Conservation (phyloP, 2,329 filamentous ascomycete genomes). For the Purpureocillium lavendulum region DNA sequence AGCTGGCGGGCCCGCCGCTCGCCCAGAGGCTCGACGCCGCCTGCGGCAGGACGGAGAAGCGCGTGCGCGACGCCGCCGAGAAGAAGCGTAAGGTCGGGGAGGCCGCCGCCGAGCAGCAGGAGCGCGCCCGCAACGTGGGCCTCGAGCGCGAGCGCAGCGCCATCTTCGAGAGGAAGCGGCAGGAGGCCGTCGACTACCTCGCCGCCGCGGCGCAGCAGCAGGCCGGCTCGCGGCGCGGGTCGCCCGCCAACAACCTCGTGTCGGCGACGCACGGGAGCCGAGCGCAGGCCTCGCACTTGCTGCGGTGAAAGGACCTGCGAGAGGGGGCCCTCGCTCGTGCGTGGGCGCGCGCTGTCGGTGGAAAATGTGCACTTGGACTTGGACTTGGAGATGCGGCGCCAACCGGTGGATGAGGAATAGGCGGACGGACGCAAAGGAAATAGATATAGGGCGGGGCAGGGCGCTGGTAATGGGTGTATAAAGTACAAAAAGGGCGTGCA, state of each 20-base stretch:
- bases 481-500: no score
- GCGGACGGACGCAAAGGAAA: no score
- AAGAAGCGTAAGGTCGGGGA: conserved; percentile 31
- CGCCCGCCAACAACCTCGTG: conserved; percentile 17
- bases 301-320: no score
- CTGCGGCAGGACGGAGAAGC: conserved; percentile 36
- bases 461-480: no score
- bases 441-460: no score
- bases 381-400: no score
- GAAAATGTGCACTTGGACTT: no score
- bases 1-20: conserved; percentile 27
- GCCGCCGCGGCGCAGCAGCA: conserved; percentile 14
- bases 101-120: conserved; percentile 34
- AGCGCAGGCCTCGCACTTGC: conserved; percentile 6
- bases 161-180: conserved; percentile 39
- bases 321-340: no score
- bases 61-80: conserved; percentile 29
- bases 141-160: conserved; percentile 40
- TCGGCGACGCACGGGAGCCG: conserved; percentile 9
- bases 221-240: conserved; percentile 16
- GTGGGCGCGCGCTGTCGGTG: no score
- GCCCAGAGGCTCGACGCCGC: conserved; percentile 40
- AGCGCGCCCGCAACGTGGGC: conserved; percentile 31
- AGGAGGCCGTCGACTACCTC: conserved; percentile 35
- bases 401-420: no score